phyloP scores from a whole-genome alignment of 225 moss, liverwort and hornwort genomes.

The Ulota crispa region DNA sequence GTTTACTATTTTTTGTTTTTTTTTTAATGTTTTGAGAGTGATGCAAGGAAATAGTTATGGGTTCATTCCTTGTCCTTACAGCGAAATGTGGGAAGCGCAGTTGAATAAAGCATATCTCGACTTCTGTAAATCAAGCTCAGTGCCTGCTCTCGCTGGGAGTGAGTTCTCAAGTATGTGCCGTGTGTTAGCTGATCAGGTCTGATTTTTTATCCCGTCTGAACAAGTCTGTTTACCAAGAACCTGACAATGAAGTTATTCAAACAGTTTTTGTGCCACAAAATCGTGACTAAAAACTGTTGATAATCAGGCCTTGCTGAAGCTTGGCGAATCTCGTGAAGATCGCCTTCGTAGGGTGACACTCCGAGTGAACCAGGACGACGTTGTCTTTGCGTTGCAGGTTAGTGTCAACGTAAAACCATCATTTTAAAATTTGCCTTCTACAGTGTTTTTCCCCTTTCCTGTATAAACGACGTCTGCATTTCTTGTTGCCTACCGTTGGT shows the following conservation, averaged over 20 bases:
- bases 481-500: background rate
- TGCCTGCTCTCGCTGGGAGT: constrained; percentile 72
- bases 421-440: background rate
- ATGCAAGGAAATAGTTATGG: background rate
- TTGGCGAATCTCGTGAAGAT: constrained; percentile 83
- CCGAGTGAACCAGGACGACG: constrained; percentile 82
- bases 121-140: constrained; percentile 77
- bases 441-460: background rate
- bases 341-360: constrained; percentile 85
- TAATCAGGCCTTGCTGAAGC: constrained; percentile 70
- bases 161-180: constrained; percentile 95
- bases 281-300: background rate
- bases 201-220: constrained; percentile 7
- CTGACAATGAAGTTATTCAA: background rate
- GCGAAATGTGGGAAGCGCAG: constrained; percentile 43
- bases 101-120: constrained; percentile 82
- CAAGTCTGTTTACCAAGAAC: background rate
- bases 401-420: background rate
- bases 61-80: constrained; percentile 23
- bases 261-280: background rate
- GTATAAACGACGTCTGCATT: background rate
- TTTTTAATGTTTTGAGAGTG: background rate
- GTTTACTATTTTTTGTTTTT: background rate
- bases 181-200: constrained; percentile 95
- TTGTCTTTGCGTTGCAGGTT: constrained; percentile 87